Evolutionary conservation across 2,329 filamentous ascomycete genomes (phyloP), one percentile per base, ranked within the genome.

Genomic region (Phaeophleospora eucalypticola): DNA sequence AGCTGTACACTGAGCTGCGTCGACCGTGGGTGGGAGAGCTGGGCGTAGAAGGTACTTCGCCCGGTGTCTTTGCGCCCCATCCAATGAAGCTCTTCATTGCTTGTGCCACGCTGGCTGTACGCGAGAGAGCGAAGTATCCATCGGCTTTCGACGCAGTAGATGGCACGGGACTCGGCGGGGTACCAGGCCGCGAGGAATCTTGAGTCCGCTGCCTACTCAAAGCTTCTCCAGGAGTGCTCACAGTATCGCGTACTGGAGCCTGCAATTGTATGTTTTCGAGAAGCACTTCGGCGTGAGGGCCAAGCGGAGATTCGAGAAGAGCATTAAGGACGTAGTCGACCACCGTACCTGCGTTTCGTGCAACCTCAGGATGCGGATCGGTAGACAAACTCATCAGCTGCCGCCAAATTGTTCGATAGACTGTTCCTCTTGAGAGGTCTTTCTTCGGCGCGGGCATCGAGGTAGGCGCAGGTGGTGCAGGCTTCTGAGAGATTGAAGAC

Each of bases 331-430:
- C 78, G 60, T 86, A 87, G 66, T 98, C 93, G 21, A 95, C 81
- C 36, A 97, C 83, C n/a, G 85, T 77, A 4, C 82, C 83, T 8
- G 89, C 91, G 65, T 93, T 87, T 55, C 85, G 80, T 53, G 94
- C 87, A 27, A 97, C 87, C 63, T 97, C 91, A 1, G 91, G 89
- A 63, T 96, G 90, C 34, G 93, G 91, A 63, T 98, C 93, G 15
- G 95, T 88, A 36, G 89, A 91, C 66, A 97, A 77, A 52, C 95
- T 87, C 49, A 96, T 74, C 36, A 94, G 78, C 61, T 96, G 87
- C 65, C 95, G 93, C 93, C 93, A 98, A 52, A 94, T 86, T 1
- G 90, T 87, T 21, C 90, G 86, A 65, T 94, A 96, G 15, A 95
- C 87, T 0, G 89, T 95, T 62, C 95, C 93, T 54, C 87, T 83